These are phyloP conservation scores for Scleromitrula shiraiana DNA, from an alignment of 2,329 filamentous ascomycete genomes.

Conservation along the genomic window DNA sequence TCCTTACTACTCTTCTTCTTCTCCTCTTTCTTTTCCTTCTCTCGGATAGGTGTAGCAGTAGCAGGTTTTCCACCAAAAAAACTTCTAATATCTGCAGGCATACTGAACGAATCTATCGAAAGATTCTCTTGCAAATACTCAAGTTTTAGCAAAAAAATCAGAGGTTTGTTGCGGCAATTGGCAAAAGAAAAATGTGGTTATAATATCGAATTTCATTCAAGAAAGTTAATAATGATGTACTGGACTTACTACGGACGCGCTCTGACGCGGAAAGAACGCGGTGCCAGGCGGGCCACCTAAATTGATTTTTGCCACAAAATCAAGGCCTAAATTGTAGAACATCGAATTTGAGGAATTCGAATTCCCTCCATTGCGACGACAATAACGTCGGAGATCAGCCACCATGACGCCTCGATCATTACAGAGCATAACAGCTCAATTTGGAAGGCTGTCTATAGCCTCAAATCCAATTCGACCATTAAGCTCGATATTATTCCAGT, in stretches of 20 bases:
- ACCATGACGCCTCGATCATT: conserved; percentile 24
- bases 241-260: too few species aligned
- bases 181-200: not conserved
- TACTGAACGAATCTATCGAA: conserved; percentile 32
- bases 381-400: conserved; percentile 10
- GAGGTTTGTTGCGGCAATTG: conserved; percentile 1
- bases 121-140: not conserved
- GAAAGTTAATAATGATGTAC: not conserved
- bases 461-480: conserved; percentile 29
- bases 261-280: conserved; percentile 7
- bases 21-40: conserved; percentile 32
- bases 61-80: conserved; percentile 73
- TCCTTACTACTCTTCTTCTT: conserved; percentile 27
- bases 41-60: conserved; percentile 35
- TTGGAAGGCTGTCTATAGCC: conserved; percentile 24
- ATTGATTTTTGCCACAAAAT: conserved; percentile 3
- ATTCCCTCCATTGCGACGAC: not conserved
- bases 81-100: conserved; percentile 82
- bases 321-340: not conserved
- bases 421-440: conserved; percentile 25
- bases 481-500: conserved; percentile 11
- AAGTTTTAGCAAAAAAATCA: not conserved
- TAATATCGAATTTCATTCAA: not conserved
- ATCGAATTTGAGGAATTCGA: not conserved
- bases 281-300: not conserved